These are phyloP conservation scores for Poterioochromonas sp. DNA, from an alignment of 352 stramenopile genomes.

Conservation along the genomic window DNA sequence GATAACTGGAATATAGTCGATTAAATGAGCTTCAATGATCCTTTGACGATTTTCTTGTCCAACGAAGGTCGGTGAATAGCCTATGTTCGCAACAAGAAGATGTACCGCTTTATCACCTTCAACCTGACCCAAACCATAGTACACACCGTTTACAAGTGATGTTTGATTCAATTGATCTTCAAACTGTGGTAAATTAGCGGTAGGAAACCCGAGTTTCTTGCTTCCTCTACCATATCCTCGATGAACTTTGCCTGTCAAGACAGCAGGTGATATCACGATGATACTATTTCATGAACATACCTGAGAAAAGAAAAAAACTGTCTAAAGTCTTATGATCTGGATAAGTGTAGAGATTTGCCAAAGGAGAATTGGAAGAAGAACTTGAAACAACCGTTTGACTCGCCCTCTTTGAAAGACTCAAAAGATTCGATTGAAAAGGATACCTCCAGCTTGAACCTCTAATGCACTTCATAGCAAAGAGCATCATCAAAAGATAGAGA, in stretches of 20 bases:
- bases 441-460: too few relatives aligned
- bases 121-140: neutral
- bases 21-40: neutral
- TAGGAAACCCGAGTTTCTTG: constrained; percentile 26
- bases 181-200: constrained; percentile 25
- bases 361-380: too few relatives aligned
- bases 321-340: too few relatives aligned
- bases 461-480: too few relatives aligned
- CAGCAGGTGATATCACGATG: too few relatives aligned
- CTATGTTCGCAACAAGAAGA: neutral
- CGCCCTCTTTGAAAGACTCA: too few relatives aligned
- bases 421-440: too few relatives aligned
- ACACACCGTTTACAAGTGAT: neutral
- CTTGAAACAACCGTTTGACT: too few relatives aligned
- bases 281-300: too few relatives aligned
- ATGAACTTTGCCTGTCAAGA: constrained; percentile 2
- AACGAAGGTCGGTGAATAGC: neutral
- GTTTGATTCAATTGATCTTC: neutral
- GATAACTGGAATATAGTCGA: neutral
- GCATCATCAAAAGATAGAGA: too few relatives aligned
- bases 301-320: too few relatives aligned
- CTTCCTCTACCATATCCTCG: constrained; percentile 19
- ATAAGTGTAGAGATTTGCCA: too few relatives aligned
- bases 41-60: neutral
- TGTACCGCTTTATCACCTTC: neutral